Base-by-base conservation (phyloP, 768 basidiomycete genomes). In the Termitomyces sp. region DNA sequence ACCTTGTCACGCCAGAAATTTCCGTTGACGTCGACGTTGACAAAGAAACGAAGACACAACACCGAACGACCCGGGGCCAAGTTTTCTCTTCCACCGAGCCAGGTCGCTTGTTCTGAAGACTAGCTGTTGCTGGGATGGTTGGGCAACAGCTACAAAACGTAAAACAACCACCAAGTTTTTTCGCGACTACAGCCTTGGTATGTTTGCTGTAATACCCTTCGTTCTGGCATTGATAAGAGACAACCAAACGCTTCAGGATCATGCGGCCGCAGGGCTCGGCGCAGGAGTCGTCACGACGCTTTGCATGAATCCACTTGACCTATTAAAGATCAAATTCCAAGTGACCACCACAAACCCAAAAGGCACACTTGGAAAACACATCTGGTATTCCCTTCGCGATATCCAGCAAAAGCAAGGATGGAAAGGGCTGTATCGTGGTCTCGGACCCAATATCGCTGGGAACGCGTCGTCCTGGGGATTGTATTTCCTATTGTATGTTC, bases 401-500 rank as follows among this genome's bases (percentile, higher is more conserved):
- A 94, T 98, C 38, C 82, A 90, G 23, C 79, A 74, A 45, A 74
- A 78, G 37, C 83, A 90, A 56, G 96, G 97, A 5, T 89, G 85
- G 83, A 79, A 72, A 59, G 96, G 95, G 0, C 75, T 98, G 48
- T 98, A 98, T 70, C 82, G 96, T 53, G 97, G 97, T 16, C 77
- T 98, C 32, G 82, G 84, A 0, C 85, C 95, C 2, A 99, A 98
- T 71, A 81, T 98, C 58, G 91, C 92, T 0, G 97, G 96, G 12
- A 98, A 98, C 62, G 94, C 95, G 19, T 86, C 89, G 8, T 95
- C 93, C 65, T 99, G 97, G 97, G 97, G 97, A 0, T 73, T 98
- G 25, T 99, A 99, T 73, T 99, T 99, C 74, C 82, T 96, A 60
- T 96, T 97, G 97, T 98, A 69, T 73, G 93, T 82, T 2, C 8